Base-by-base conservation (phyloP, 345 rosid genomes). In the Luvunga scandens region DNA sequence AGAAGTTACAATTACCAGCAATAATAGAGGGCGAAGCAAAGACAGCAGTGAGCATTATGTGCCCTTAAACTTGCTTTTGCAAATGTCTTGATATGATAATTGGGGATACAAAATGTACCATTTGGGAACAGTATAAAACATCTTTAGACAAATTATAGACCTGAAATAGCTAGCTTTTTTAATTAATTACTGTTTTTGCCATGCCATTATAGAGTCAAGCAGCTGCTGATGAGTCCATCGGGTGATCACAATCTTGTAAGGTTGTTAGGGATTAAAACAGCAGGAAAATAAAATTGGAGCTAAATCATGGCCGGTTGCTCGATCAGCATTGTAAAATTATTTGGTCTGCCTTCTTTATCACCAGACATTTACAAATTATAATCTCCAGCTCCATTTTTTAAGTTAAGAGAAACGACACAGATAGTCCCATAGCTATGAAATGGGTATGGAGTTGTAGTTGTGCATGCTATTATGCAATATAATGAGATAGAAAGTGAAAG, bases 321-420 rank as follows among this genome's bases (percentile, higher is more conserved):
- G 31, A 22, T 73, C 55, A 7, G 30, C 66, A 24, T 71, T 50
- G 39, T 38, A 30, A 34, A 28, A 73, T 73, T 38, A 73, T 61
- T 61, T 73, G 34, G 67, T 59, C 68, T 73, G 68, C 68, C 57
- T 22, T 18, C 77, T 16, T 73, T 38, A 34, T 75, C 33, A 28
- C 19, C 62, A 45, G 50, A 45, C 18, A 45, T 12, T 45, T 45
- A 13, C 18, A 13, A 45, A 45, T 45, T 4, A 45, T 45, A 45
- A 45, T 45, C 50, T 3, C 50, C 3, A 3, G 50, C 50, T 45
- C 3, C 12, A 3, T 10, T 42, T 10, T 45, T 45, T 45, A 0
- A 42, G 13, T 45, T 3, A 12, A 45, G 18, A 5, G 18, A 45
- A 45, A 45, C 50, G 50, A 45, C 50, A 45, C 50, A 45, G 50